phyloP scores from a whole-genome alignment of 2,329 filamentous ascomycete genomes.

The Fusarium beomiforme region DNA sequence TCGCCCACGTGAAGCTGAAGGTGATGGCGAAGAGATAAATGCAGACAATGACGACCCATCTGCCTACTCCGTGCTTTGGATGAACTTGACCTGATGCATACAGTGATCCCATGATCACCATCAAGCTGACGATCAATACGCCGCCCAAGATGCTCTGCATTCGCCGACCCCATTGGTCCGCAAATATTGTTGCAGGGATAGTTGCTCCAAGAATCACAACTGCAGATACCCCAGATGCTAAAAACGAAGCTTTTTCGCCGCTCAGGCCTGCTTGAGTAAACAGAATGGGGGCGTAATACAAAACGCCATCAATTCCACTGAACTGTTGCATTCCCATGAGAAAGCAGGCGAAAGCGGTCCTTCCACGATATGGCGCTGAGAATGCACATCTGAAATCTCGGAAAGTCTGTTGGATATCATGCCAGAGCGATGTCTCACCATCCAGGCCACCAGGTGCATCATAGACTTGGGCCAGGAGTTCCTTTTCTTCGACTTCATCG shows the following conservation, averaged over 20 bases:
- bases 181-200: slow-evolving; percentile 63
- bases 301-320: slow-evolving; percentile 68
- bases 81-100: slow-evolving; percentile 57
- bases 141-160: slow-evolving; percentile 64
- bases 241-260: slow-evolving; percentile 61
- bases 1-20: slow-evolving; percentile 61
- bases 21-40: slow-evolving; percentile 61
- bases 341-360: slow-evolving; percentile 64
- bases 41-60: slow-evolving; percentile 62
- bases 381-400: slow-evolving; percentile 48
- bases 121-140: slow-evolving; percentile 58
- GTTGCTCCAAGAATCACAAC: slow-evolving; percentile 65
- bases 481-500: slow-evolving; percentile 55
- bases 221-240: slow-evolving; percentile 69
- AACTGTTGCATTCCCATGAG: slow-evolving; percentile 69
- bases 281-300: slow-evolving; percentile 69
- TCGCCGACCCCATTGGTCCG: slow-evolving; percentile 66
- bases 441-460: slow-evolving; percentile 29
- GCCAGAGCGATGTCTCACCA: slow-evolving; percentile 43
- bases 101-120: slow-evolving; percentile 63
- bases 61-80: slow-evolving; percentile 49
- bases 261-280: slow-evolving; percentile 68
- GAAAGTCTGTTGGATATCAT: slow-evolving; percentile 43
- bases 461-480: slow-evolving; percentile 43
- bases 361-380: slow-evolving; percentile 51